phyloP scores from a whole-genome alignment of 2,329 filamentous ascomycete species.

The Penicillium concentricum region DNA sequence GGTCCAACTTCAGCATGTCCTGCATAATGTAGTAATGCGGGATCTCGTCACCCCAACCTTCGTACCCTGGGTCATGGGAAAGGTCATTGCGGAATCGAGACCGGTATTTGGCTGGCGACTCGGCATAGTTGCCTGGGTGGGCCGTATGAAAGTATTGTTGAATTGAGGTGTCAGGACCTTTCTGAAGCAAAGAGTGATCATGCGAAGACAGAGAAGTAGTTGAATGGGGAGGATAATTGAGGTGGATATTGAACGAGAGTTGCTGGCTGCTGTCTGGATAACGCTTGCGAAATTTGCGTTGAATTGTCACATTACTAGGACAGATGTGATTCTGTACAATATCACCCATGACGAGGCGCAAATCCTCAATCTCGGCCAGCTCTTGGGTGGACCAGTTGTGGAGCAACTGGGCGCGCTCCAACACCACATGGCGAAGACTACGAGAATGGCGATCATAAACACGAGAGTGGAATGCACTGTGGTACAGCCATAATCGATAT shows the following conservation, averaged over 20 bases:
- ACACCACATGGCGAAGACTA: conserved; percentile 45
- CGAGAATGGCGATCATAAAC: conserved; percentile 53
- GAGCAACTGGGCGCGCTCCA: conserved; percentile 55
- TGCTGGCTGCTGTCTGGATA: conserved; percentile 52
- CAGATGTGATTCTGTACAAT: conserved; percentile 59
- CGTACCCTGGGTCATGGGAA: conserved; percentile 54
- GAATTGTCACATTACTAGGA: conserved; percentile 60
- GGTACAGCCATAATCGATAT: conserved; percentile 62
- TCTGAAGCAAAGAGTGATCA: conserved; percentile 7
- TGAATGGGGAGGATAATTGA: conserved; percentile 46
- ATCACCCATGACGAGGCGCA: conserved; percentile 56
- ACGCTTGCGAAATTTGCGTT: conserved; percentile 58
- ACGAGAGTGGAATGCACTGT: conserved; percentile 57
- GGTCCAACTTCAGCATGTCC: conserved; percentile 64
- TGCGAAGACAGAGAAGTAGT: conserved; percentile 2
- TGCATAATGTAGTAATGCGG: conserved; percentile 64
- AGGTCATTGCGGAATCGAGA: conserved; percentile 50
- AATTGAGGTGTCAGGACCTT: conserved; percentile 1
- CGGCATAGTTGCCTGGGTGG: conserved; percentile 18
- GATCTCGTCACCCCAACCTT: conserved; percentile 65
- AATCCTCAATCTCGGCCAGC: conserved; percentile 60
- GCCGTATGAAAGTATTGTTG: conserved; percentile 26
- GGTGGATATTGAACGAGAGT: conserved; percentile 53
- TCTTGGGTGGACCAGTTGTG: conserved; percentile 59
- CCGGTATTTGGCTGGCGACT: conserved; percentile 40